Conservation (phyloP, 306 rosid species). For the Gynostemma pentaphyllum region DNA sequence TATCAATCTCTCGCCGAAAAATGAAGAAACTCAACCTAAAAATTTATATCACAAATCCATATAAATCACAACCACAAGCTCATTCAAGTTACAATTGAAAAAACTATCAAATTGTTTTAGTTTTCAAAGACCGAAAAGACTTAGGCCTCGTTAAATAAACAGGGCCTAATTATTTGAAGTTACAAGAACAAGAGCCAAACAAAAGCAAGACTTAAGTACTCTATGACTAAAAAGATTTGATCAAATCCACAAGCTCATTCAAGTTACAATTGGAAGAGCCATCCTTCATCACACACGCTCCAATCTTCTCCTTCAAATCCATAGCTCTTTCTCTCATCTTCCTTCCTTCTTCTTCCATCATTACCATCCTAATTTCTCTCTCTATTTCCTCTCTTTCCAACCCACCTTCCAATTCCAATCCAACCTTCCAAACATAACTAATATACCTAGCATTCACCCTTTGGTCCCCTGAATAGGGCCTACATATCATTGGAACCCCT, state of each 20-base stretch:
- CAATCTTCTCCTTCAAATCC: conserved; percentile 12
- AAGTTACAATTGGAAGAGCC: conserved; percentile 17
- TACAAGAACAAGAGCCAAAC: too few species aligned
- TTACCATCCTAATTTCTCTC: conserved; percentile 1
- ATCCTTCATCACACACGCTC: conserved; percentile 11
- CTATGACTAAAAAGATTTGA: background rate
- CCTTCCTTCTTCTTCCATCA: conserved; percentile 16
- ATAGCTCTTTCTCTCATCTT: conserved; percentile 15
- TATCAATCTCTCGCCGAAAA: too few species aligned
- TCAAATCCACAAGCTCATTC: conserved; percentile 9
- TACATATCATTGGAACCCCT: conserved; percentile 20
- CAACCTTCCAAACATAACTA: conserved; percentile 25
- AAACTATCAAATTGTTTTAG: too few species aligned
- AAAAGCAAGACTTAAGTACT: too few species aligned
- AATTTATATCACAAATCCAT: too few species aligned
- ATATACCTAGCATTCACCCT: conserved; percentile 17
- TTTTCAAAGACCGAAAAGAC: too few species aligned
- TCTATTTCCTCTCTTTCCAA: conserved; percentile 23
- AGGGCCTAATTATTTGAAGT: too few species aligned
- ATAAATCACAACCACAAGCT: too few species aligned
- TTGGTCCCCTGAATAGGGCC: conserved; percentile 20
- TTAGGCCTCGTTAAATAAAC: too few species aligned
- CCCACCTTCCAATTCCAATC: background rate
- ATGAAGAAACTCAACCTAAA: too few species aligned
- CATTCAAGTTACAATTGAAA: too few species aligned